Evolutionary conservation across 73 alveolate genomes (phyloP), one percentile per base, ranked within the genome.

Genomic region (Tetrahymena elliotti): DNA sequence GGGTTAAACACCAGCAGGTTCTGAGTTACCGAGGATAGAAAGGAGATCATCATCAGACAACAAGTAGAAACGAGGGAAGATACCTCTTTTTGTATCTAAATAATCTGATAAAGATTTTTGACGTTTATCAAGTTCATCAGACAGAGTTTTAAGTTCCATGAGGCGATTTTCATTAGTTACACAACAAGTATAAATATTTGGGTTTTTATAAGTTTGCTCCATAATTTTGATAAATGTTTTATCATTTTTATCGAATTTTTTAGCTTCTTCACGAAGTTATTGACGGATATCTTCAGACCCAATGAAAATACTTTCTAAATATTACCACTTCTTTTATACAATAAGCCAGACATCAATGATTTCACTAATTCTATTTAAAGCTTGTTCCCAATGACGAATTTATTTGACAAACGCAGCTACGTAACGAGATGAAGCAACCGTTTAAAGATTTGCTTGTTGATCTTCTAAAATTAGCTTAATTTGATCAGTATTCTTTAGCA

Each of bases 251-350:
- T 96, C 99, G 97, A 99, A 98, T 96, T 98, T 99, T 97, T 99
- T 99, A 20, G 99, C 99, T 96, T 99, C 99, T 95, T 99, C 99
- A 35, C 99, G 99, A 92, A 99, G 98, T 98, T 99, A 98, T 98
- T 98, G 98, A 94, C 99, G 97, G 95, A 99, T 99, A 98, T 99
- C 99, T 96, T 99, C 99, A 95, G 99, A 95, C 36, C 99, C 99
- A 40, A 98, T 98, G 96, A 99, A 99, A 96, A 99, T 99, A 96
- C 99, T 97, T 97, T 99, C 99, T 94, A 99, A 97, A 97, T 99
- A 99, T 98, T 98, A 98, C 99, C 99, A 99, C 96, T 99, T 99
- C 97, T 99, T 98, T 93, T 97, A 98, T 27, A 99, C 99, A 24
- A 95, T 96, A 22, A 99, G 98, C 99, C 99, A 99, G 41, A 97